Conservation (phyloP, 768 basidiomycete species). For the Cyathus striatus region DNA sequence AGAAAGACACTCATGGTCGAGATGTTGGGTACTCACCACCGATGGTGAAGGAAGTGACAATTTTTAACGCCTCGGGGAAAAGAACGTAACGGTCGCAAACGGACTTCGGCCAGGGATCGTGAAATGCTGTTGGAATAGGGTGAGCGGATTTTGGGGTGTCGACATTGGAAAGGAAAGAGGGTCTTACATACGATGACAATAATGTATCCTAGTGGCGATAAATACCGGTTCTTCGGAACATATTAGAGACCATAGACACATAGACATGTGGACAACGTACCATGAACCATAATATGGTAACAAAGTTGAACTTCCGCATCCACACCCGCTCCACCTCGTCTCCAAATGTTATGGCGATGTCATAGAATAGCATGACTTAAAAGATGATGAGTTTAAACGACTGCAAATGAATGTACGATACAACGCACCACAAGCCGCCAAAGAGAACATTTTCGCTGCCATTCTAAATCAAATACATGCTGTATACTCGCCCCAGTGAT, state of each 20-base stretch:
- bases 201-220: constrained; percentile 28
- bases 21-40: constrained; percentile 17
- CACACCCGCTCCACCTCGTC: constrained; percentile 32
- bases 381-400: background rate
- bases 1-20: no score
- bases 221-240: constrained; percentile 26
- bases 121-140: constrained; percentile 27
- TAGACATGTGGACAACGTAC: constrained; percentile 9
- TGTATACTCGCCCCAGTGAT: background rate
- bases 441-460: constrained; percentile 29
- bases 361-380: constrained; percentile 35
- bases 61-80: constrained; percentile 28
- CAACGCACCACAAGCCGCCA: constrained; percentile 28
- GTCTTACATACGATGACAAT: constrained; percentile 25
- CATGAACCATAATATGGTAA: constrained; percentile 25
- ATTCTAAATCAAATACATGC: constrained; percentile 13
- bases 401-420: no score
- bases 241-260: background rate
- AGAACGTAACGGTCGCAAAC: constrained; percentile 27
- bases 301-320: constrained; percentile 18
- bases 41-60: constrained; percentile 23
- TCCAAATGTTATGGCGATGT: constrained; percentile 26
- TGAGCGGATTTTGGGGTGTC: no score
- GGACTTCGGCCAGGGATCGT: constrained; percentile 23
- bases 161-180: background rate